Percentiles rank a stretch among this genome's conserved stretches.
phyloP scores from a whole-genome alignment of 1,139 yeast species.

The Lodderomyces oxycetoniae region DNA sequence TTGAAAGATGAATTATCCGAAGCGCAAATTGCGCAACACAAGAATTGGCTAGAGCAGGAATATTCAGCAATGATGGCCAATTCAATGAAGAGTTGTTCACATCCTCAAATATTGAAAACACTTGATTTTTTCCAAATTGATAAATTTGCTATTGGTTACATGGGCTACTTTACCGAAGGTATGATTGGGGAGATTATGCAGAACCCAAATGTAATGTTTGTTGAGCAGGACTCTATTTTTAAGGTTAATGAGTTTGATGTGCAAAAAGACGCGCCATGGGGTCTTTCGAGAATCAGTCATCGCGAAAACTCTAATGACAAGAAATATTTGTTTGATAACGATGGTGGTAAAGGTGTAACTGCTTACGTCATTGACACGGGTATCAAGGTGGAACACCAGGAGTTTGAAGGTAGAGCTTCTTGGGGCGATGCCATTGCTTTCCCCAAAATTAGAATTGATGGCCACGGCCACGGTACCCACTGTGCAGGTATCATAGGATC shows the following conservation, averaged over 20 bases:
- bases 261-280: slow-evolving; percentile 42
- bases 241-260: slow-evolving; percentile 29
- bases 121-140: slow-evolving; percentile 37
- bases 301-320: slow-evolving; percentile 40
- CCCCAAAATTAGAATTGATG: slow-evolving; percentile 34
- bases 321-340: slow-evolving; percentile 32
- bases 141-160: slow-evolving; percentile 27
- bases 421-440: slow-evolving; percentile 41
- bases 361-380: slow-evolving; percentile 45
- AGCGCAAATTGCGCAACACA: slow-evolving; percentile 49
- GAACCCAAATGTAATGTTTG: slow-evolving; percentile 29
- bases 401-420: slow-evolving; percentile 39
- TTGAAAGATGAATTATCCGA: slow-evolving; percentile 26
- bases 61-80: slow-evolving; percentile 8
- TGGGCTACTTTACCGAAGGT: slow-evolving; percentile 29
- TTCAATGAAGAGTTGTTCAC: not conserved
- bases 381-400: slow-evolving; percentile 36
- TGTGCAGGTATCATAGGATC: slow-evolving; percentile 46
- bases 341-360: slow-evolving; percentile 42
- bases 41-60: slow-evolving; percentile 47
- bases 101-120: slow-evolving; percentile 4
- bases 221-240: slow-evolving; percentile 32
- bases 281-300: slow-evolving; percentile 34
- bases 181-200: slow-evolving; percentile 24
- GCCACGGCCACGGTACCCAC: slow-evolving; percentile 55